Conservation (phyloP, 805 yeast species). For the Sugiyamaella lignohabitans region DNA sequence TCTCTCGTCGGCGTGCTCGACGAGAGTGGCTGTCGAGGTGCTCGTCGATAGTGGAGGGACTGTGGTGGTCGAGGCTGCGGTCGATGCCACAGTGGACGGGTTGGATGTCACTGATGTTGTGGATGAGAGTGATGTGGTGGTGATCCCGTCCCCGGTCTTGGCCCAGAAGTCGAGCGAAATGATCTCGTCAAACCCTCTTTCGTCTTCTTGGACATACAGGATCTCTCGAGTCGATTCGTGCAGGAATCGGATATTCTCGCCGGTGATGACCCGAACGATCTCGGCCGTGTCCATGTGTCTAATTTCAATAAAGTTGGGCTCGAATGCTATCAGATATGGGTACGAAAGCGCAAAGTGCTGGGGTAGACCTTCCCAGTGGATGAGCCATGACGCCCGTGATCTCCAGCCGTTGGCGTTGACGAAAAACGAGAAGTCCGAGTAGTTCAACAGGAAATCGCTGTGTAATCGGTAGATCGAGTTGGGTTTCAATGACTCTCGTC, state of each 20-base stretch:
- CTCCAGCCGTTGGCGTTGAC: slow-evolving; percentile 97
- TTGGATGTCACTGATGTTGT: background rate
- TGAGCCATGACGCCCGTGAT: slow-evolving; percentile 85
- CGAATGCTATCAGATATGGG: slow-evolving; percentile 89
- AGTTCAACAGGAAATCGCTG: slow-evolving; percentile 78
- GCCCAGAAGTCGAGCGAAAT: slow-evolving; percentile 87
- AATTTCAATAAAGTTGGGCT: slow-evolving; percentile 82
- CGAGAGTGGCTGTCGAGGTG: background rate
- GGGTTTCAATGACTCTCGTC: slow-evolving; percentile 77
- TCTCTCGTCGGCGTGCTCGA: background rate
- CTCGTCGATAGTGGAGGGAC: background rate
- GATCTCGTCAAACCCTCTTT: slow-evolving; percentile 84
- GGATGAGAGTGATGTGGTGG: background rate
- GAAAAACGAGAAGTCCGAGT: slow-evolving; percentile 89
- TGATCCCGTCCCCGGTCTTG: background rate
- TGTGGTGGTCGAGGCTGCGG: background rate
- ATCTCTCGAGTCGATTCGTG: slow-evolving; percentile 92
- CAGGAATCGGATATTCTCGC: slow-evolving; percentile 82
- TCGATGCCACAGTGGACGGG: background rate
- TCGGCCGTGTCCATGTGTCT: slow-evolving; percentile 86
- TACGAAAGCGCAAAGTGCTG: slow-evolving; percentile 88
- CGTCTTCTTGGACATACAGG: slow-evolving; percentile 85
- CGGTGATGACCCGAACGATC: slow-evolving; percentile 78
- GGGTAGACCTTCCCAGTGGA: slow-evolving; percentile 96
- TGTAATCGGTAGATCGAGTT: slow-evolving; percentile 87